Base-by-base conservation (phyloP, 352 stramenopile species). In the Phytophthora constricta region DNA sequence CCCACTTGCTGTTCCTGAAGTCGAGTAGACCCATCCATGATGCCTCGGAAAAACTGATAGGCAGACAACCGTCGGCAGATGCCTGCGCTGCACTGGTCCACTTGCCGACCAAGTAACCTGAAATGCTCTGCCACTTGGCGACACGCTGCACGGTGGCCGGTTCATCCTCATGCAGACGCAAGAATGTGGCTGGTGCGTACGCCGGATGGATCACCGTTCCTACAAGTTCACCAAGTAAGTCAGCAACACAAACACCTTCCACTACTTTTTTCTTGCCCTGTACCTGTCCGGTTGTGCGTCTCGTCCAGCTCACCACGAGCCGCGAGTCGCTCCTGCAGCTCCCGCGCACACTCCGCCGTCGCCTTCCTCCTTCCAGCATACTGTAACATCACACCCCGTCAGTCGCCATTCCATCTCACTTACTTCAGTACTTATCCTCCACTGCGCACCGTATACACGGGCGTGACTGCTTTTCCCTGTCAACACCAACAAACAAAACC, bases 11-110 rank as follows among this genome's bases (percentile, higher is more conserved):
- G 20, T 72, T 81, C 48, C 84, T 79, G 70, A 98, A 96, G 57
- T 98, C 91, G 10, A 98, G 70, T 4, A 99, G 73, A 5, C 96
- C 96, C 28, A 93, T 98, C 96, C 96, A 99, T 43, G 90, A 98
- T 3, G 95, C 96, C 76, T 99, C 96, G 0, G 88, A 97, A 68
- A 92, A 97, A 28, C 93, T 98, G 49, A 98, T 95, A 22, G 92
- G 88, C 33, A 96, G 31, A 31, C 68, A 74, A 22, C 63, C 39
- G 47, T 70, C 50, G 48, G 62, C 53, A 31, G 19, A 5, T 23
- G 69, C 63, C 39, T 63, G 62, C 34, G 34, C 65, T 5, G 71
- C 59, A 23, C 48, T 82, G 4, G 78, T 92, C 96, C 96, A 99
- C 58, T 93, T 88, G 59, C 80, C 69, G 19, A 99, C 71, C 20